These are phyloP conservation scores for Avicennia marina DNA, from an alignment of 257 asterid genomes.

Conservation along the genomic window DNA sequence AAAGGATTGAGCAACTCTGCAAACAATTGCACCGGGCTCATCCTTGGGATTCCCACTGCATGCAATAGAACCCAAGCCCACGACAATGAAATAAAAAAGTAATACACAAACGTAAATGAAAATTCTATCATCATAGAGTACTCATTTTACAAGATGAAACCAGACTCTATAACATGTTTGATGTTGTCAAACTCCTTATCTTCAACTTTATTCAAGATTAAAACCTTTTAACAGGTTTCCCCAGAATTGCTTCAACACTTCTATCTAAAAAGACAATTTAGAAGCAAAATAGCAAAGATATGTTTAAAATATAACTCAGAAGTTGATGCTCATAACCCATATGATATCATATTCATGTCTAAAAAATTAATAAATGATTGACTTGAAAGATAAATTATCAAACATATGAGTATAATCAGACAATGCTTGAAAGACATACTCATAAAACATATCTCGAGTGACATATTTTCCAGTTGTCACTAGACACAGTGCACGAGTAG, in stretches of 20 bases:
- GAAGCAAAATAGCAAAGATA: not conserved
- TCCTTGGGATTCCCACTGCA: constrained; percentile 96
- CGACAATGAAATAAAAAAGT: not conserved
- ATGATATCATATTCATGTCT: not conserved
- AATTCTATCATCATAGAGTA: not conserved
- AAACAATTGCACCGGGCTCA: constrained; percentile 95
- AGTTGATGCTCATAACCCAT: not conserved
- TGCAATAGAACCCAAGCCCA: constrained; percentile 15
- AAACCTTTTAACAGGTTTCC: not conserved
- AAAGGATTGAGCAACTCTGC: constrained; percentile 92
- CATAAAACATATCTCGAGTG: constrained; percentile 93
- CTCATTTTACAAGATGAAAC: not conserved
- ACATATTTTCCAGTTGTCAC: constrained; percentile 86
- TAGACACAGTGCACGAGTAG: constrained; percentile 95
- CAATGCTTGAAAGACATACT: constrained; percentile 46
- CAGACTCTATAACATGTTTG: not conserved
- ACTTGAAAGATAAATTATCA: not conserved
- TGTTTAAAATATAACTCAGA: too few species aligned
- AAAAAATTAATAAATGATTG: not conserved
- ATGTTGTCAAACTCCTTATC: not conserved
- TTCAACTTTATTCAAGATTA: not conserved
- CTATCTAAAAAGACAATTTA: not conserved
- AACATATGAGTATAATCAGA: not conserved
- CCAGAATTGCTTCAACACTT: not conserved
- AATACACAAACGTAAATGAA: not conserved